Evolutionary conservation across 805 yeast species (phyloP).

Genomic region (Schwanniomyces polymorphus): DNA sequence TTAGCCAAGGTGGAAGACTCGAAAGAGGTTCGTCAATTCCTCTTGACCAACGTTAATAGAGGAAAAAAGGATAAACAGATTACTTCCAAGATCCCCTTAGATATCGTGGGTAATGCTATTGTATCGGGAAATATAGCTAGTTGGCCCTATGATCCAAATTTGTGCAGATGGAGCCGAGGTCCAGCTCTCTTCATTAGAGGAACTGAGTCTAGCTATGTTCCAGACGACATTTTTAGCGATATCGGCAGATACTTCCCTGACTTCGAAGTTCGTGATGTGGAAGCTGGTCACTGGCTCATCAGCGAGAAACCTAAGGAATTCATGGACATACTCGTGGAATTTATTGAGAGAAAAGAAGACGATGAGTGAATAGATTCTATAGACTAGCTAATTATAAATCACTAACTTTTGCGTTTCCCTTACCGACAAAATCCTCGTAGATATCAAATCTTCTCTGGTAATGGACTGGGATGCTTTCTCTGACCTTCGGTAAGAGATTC

Average conservation of each 20-base stretch:
- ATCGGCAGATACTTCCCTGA: conserved; percentile 79
- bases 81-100: conserved; percentile 67
- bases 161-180: conserved; percentile 54
- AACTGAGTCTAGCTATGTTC: conserved; percentile 68
- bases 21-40: conserved; percentile 67
- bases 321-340: conserved; percentile 59
- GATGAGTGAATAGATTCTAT: conserved; percentile 5
- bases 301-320: conserved; percentile 84
- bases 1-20: conserved; percentile 63
- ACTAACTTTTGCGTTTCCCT: conserved; percentile 27
- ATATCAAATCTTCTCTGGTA: conserved; percentile 44
- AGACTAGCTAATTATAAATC: conserved; percentile 15
- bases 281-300: conserved; percentile 92
- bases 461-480: conserved; percentile 43
- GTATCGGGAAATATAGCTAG: conserved; percentile 66
- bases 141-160: conserved; percentile 69
- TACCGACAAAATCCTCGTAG: conserved; percentile 36
- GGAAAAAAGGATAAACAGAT: conserved; percentile 39
- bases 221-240: conserved; percentile 75
- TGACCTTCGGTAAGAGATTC: conserved; percentile 38
- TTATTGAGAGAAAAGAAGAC: conserved; percentile 52
- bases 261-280: conserved; percentile 70
- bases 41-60: conserved; percentile 65
- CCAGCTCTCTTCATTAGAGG: conserved; percentile 85
- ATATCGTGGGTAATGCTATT: conserved; percentile 62